These are phyloP conservation scores for Cotoneaster glaucophyllus DNA, from an alignment of 306 rosid genomes.

Conservation along the genomic window DNA sequence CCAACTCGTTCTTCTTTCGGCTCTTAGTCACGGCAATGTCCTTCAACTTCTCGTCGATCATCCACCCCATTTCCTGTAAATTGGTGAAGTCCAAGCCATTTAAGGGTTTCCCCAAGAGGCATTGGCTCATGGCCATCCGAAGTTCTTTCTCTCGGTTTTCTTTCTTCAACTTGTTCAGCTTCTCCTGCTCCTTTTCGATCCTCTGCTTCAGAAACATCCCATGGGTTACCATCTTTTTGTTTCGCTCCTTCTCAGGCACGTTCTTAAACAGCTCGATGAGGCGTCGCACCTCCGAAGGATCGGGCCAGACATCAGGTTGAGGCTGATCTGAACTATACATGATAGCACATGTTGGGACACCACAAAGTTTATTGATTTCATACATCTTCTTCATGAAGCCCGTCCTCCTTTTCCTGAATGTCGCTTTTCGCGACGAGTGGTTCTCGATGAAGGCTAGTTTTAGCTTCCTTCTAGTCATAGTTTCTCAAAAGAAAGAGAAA, in stretches of 20 bases:
- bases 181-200: slow-evolving; percentile 13
- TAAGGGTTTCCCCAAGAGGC: slow-evolving; percentile 10
- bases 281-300: slow-evolving; percentile 17
- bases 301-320: slow-evolving; percentile 46
- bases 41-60: slow-evolving; percentile 22
- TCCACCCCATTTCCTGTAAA: slow-evolving; percentile 23
- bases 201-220: slow-evolving; percentile 22
- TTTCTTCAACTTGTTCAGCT: slow-evolving; percentile 18
- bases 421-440: slow-evolving; percentile 44
- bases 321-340: slow-evolving; percentile 39
- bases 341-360: slow-evolving; percentile 48
- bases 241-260: slow-evolving; percentile 28
- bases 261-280: slow-evolving; percentile 19
- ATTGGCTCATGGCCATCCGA: slow-evolving; percentile 11
- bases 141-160: slow-evolving; percentile 22
- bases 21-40: slow-evolving; percentile 2
- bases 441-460: slow-evolving; percentile 33
- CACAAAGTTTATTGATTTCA: slow-evolving; percentile 55
- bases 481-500: background rate
- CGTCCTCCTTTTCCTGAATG: slow-evolving; percentile 54
- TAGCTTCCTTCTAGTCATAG: slow-evolving; percentile 55
- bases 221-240: slow-evolving; percentile 27
- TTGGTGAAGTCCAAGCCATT: slow-evolving; percentile 11
- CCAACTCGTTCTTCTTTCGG: background rate
- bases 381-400: slow-evolving; percentile 50